Percentiles rank a stretch among this genome's conserved stretches.
phyloP scores from a whole-genome alignment of 768 basidiomycete genomes.

The Antrodiella citrinella region DNA sequence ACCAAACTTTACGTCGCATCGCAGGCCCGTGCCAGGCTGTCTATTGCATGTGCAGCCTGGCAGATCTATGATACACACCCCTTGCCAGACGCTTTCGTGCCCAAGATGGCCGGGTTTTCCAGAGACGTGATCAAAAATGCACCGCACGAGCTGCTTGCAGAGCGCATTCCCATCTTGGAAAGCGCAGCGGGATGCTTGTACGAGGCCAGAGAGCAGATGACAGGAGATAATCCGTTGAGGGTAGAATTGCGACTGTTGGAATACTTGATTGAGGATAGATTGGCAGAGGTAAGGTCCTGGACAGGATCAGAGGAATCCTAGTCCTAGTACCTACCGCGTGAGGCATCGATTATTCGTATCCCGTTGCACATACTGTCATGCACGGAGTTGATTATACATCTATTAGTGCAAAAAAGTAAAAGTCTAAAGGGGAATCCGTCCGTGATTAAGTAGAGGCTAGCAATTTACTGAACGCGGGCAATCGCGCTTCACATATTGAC shows the following conservation, averaged over 20 bases:
- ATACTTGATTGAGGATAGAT: too few relatives aligned
- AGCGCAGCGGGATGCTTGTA: background rate
- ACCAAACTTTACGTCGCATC: background rate
- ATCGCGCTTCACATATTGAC: constrained; percentile 70
- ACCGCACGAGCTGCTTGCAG: background rate
- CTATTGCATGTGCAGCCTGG: background rate
- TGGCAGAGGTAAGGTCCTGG: too few relatives aligned
- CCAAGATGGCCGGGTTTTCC: background rate
- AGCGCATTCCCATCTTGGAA: background rate
- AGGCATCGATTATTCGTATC: too few relatives aligned
- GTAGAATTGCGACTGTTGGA: background rate
- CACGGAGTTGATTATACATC: too few relatives aligned
- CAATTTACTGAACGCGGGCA: constrained; percentile 17
- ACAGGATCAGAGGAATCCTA: too few relatives aligned
- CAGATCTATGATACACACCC: background rate
- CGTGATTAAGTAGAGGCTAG: background rate
- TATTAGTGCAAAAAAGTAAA: too few relatives aligned
- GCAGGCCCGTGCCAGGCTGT: background rate
- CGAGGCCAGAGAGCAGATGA: background rate
- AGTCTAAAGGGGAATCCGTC: too few relatives aligned
- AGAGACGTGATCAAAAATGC: background rate
- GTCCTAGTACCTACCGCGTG: too few relatives aligned
- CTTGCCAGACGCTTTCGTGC: background rate
- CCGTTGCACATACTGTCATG: too few relatives aligned
- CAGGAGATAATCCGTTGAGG: background rate